Evolutionary conservation across 345 rosid species (phyloP).

Genomic region (Gossypium raimondii): DNA sequence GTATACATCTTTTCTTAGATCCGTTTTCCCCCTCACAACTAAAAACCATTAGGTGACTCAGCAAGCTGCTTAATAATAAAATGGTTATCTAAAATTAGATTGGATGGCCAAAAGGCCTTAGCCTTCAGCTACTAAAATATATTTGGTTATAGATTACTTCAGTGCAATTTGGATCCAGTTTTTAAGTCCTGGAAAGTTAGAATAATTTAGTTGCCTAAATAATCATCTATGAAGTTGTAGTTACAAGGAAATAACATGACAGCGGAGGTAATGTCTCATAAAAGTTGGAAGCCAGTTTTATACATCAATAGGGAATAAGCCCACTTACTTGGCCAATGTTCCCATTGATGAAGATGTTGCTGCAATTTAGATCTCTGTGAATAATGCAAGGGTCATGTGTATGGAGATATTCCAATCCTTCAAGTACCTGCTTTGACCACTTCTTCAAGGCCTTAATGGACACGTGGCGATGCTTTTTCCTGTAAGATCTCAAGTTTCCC

Average conservation of each 20-base stretch:
- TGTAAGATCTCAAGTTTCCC: slow-evolving; percentile 54
- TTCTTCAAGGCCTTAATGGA: slow-evolving; percentile 66
- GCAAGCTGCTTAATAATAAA: neutral
- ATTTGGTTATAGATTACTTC: neutral
- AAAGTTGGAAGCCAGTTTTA: neutral
- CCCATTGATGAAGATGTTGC: slow-evolving; percentile 68
- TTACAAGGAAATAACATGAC: slow-evolving; percentile 1
- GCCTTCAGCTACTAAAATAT: slow-evolving; percentile 1
- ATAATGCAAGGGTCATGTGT: slow-evolving; percentile 67
- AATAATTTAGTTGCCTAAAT: neutral
- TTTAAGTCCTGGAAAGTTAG: neutral
- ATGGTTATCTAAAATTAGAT: neutral
- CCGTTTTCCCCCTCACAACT: neutral
- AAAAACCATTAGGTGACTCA: neutral
- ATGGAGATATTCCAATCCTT: slow-evolving; percentile 59
- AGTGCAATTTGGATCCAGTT: neutral
- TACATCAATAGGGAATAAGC: neutral
- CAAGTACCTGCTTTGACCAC: slow-evolving; percentile 65
- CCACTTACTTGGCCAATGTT: slow-evolving; percentile 51
- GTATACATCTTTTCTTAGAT: neutral
- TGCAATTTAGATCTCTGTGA: slow-evolving; percentile 65
- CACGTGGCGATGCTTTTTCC: slow-evolving; percentile 66
- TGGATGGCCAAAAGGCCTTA: neutral
- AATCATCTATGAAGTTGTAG: neutral
- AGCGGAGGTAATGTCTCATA: neutral